phyloP scores from a whole-genome alignment of 1,284 basidiomycete species.

The Leccinum solheimii region DNA sequence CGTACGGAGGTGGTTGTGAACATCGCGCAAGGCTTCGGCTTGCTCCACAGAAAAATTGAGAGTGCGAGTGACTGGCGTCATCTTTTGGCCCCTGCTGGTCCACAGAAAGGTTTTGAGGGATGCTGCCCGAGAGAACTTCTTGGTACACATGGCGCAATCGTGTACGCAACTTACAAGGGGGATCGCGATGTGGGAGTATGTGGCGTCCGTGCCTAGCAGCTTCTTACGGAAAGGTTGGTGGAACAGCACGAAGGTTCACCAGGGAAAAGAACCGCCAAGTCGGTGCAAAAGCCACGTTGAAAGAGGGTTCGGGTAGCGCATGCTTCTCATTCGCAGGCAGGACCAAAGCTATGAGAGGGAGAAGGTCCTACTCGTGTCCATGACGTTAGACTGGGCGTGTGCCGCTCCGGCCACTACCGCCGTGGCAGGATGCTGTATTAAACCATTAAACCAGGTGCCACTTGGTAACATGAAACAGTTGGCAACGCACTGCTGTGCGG shows the following conservation, averaged over 20 bases:
- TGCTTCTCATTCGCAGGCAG: not conserved
- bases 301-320: not conserved
- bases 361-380: not conserved
- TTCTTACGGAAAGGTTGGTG: not conserved
- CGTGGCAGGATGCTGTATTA: not conserved
- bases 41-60: not conserved
- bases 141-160: not conserved
- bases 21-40: constrained; percentile 1
- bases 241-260: not conserved
- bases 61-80: not conserved
- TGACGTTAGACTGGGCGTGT: not conserved
- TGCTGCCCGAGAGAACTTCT: not conserved
- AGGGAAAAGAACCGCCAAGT: not conserved
- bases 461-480: not conserved
- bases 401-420: not conserved
- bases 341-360: not conserved
- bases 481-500: not conserved
- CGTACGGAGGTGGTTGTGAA: constrained; percentile 17
- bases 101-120: not conserved
- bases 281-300: not conserved
- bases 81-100: not conserved
- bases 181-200: not conserved
- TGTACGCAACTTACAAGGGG: constrained; percentile 2
- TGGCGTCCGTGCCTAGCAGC: not conserved
- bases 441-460: not conserved